Percentiles rank a stretch among this genome's conserved stretches.
Conservation (phyloP, 1,284 basidiomycete genomes). For the Ganoderma leucocontextum region DNA sequence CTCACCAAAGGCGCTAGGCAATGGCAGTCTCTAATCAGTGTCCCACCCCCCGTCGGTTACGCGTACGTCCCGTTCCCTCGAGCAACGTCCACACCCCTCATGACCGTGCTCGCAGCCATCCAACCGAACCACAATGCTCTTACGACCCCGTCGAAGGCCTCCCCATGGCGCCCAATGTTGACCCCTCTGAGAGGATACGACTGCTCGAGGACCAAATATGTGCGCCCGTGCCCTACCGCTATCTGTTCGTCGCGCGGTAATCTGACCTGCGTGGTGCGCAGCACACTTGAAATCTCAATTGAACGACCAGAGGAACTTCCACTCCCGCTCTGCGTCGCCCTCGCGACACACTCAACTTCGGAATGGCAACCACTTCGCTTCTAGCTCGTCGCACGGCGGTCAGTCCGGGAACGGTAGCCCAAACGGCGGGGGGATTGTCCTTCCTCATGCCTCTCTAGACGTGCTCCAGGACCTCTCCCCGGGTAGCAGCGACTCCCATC, state of each 20-base stretch:
- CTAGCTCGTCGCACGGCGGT: conserved; percentile 36
- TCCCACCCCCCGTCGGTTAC: conserved; percentile 81
- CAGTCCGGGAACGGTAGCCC: conserved; percentile 39
- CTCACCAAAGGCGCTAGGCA: conserved; percentile 51
- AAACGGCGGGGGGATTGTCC: conserved; percentile 45
- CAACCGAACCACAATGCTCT: conserved; percentile 79
- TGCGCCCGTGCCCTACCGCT: conserved; percentile 44
- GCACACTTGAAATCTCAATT: conserved; percentile 71
- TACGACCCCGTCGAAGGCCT: conserved; percentile 87
- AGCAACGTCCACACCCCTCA: conserved; percentile 13
- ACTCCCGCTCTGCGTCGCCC: conserved; percentile 50
- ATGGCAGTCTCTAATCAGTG: conserved; percentile 81
- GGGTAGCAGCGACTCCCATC: conserved; percentile 51
- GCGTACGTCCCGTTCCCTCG: conserved; percentile 57
- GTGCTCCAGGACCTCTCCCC: conserved; percentile 51
- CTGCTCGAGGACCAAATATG: conserved; percentile 81
- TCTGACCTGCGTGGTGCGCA: conserved; percentile 40
- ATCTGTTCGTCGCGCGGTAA: conserved; percentile 1
- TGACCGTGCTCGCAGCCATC: conserved; percentile 61
- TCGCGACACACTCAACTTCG: conserved; percentile 39
- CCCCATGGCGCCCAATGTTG: conserved; percentile 73
- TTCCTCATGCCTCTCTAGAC: conserved; percentile 58
- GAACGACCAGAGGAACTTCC: conserved; percentile 57
- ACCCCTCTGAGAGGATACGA: conserved; percentile 78
- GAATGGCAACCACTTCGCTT: conserved; percentile 30